A percentile compares a stretch with the other conserved stretches of the same genome.
phyloP scores from a whole-genome alignment of 2,329 filamentous ascomycete genomes.

The Phaeosphaeria sp. region DNA sequence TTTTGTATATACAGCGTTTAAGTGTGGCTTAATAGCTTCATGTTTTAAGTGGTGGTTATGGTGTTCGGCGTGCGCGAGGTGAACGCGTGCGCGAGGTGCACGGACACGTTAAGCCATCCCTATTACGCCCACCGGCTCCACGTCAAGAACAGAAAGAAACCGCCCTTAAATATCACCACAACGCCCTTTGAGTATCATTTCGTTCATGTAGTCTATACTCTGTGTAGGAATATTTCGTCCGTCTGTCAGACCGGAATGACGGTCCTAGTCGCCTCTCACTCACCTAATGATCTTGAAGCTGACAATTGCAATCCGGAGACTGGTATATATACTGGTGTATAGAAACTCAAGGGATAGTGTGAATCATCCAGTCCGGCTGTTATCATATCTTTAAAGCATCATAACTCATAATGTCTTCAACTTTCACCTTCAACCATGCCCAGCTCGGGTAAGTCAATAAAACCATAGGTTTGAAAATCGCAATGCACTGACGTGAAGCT shows the following conservation, averaged over 20 bases:
- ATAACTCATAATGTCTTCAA: neutral
- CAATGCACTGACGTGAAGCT: neutral
- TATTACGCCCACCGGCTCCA: neutral
- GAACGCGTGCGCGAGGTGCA: no score
- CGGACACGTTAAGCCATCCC: neutral
- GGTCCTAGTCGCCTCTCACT: neutral
- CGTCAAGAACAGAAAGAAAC: neutral
- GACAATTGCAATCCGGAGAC: neutral
- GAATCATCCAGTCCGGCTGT: no score
- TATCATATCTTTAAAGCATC: no score
- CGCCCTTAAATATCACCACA: neutral
- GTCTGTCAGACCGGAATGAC: neutral
- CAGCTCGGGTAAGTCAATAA: neutral
- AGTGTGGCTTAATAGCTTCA: no score
- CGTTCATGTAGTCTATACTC: neutral
- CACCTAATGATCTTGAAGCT: neutral
- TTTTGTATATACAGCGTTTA: no score
- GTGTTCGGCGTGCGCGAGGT: no score
- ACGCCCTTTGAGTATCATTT: neutral
- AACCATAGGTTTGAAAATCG: neutral
- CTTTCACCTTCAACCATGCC: neutral
- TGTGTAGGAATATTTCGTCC: neutral
- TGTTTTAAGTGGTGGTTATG: no score
- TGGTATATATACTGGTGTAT: neutral
- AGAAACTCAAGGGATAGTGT: neutral